Evolutionary conservation across 257 asterid genomes (phyloP).

Genomic region (Perilla frutescens): DNA sequence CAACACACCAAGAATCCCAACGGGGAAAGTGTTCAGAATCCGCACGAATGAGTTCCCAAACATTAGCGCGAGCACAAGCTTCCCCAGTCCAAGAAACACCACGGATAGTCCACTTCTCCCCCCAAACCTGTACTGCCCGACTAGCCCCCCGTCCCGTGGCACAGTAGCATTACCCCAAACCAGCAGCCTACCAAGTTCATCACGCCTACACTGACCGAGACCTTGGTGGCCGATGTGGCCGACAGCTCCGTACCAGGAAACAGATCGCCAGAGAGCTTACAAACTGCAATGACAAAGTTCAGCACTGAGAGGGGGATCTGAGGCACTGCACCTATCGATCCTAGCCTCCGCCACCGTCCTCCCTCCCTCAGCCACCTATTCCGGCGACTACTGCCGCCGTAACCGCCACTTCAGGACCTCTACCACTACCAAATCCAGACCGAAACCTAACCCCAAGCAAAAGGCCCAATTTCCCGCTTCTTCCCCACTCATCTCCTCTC

Average conservation of each 20-base stretch:
- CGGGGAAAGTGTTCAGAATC: slow-evolving; percentile 71
- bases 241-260: slow-evolving; percentile 83
- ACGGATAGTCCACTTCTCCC: slow-evolving; percentile 92
- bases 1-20: slow-evolving; percentile 88
- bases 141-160: slow-evolving; percentile 89
- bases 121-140: slow-evolving; percentile 93
- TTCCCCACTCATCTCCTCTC: slow-evolving; percentile 53
- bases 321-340: slow-evolving; percentile 76
- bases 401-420: slow-evolving; percentile 35
- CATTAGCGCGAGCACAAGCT: slow-evolving; percentile 64
- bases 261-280: slow-evolving; percentile 52
- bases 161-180: slow-evolving; percentile 68
- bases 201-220: slow-evolving; percentile 82
- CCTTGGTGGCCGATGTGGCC: slow-evolving; percentile 70
- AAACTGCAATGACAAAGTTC: slow-evolving; percentile 75
- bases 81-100: slow-evolving; percentile 38
- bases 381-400: slow-evolving; percentile 37
- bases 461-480: slow-evolving; percentile 43
- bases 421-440: slow-evolving; percentile 41
- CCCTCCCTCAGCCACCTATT: slow-evolving; percentile 53
- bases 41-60: slow-evolving; percentile 87
- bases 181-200: slow-evolving; percentile 61
- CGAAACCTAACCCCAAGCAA: slow-evolving; percentile 41
- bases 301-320: slow-evolving; percentile 79
- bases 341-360: slow-evolving; percentile 61